These are phyloP conservation scores for Adiantum capillusveneris DNA, from an alignment of 75 land plant species.

Conservation along the genomic window DNA sequence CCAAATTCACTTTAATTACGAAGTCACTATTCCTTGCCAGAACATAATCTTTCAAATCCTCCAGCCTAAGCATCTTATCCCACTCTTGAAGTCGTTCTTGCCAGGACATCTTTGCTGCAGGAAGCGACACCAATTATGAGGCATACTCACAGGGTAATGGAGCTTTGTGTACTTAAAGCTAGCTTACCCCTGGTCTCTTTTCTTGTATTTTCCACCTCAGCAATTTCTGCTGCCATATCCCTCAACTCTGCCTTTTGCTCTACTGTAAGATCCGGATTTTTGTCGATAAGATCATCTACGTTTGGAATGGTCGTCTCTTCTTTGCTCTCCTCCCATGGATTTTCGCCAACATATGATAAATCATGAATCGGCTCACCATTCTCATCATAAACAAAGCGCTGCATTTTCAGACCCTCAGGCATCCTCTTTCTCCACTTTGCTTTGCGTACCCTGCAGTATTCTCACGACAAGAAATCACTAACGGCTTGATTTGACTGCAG, in stretches of 20 bases:
- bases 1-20: conserved; percentile 58
- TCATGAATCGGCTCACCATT: conserved; percentile 58
- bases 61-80: conserved; percentile 53
- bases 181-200: conserved; percentile 19
- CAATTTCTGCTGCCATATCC: conserved; percentile 19
- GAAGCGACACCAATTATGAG: background rate
- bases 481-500: background rate
- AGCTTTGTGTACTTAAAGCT: background rate
- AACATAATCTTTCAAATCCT: conserved; percentile 46
- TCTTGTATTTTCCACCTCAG: background rate
- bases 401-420: conserved; percentile 68
- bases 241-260: conserved; percentile 37
- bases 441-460: conserved; percentile 64
- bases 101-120: conserved; percentile 40
- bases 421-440: conserved; percentile 68
- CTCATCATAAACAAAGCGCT: conserved; percentile 57
- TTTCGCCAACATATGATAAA: conserved; percentile 69
- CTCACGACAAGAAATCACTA: background rate
- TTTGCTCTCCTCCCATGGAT: conserved; percentile 74
- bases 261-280: conserved; percentile 21
- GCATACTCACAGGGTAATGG: background rate
- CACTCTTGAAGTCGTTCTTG: conserved; percentile 67
- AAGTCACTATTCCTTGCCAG: conserved; percentile 44
- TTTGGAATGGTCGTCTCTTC: conserved; percentile 20
- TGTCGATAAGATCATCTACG: conserved; percentile 32